Base-by-base conservation (phyloP, 2,329 filamentous ascomycete species). In the Pseudohalonectria lignicola region DNA sequence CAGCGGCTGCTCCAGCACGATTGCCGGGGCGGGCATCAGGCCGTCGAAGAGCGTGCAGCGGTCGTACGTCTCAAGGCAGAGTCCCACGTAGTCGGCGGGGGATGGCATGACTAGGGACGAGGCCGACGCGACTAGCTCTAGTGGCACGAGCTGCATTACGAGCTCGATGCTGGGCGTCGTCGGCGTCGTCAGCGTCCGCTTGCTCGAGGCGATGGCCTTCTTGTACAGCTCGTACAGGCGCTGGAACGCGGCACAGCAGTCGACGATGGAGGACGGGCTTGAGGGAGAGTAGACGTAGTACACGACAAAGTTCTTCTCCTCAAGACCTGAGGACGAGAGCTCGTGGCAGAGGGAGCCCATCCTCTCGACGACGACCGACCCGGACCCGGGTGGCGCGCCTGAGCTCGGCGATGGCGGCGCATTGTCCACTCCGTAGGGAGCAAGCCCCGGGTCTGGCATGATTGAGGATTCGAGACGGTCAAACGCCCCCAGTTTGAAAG, bases 31-130 rank as follows among this genome's bases (percentile, higher is more conserved):
- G 8, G 79, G 74, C 53, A 73, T 65, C 39, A 71, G 56, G 10
- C 72, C 69, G 8, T 62, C 62, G 36, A 74, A 73, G 19, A 72
- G 54, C 10, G 71, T 73, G 50, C 83, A 87, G 5, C 85, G 76
- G 51, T 87, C 82, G 49, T 90, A 92, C 2, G 82, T 74, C 55
- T 90, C 82, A 42, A 86, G 67, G 15, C 81, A 82, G 13, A 88
- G 63, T 39, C 64, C 71, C 32, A 66, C 62, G 47, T 82, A 74
- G 12, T 79, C 76, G 5, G 60, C 54, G 0, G 76, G 71, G 2
- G 73, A 66, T 2, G 78, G 71, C n/a, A 83, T 66, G 1, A 79
- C 70, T 12, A 87, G 59, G 2, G 69, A 68, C 2, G 71, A 70
- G 4, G 75, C 64, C 1, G 77, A 80, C 7, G 79, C 76, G 8